Percentiles rank a stretch among this genome's conserved stretches.
phyloP scores from a whole-genome alignment of 73 alveolate genomes.

The Paramecium caudatum region DNA sequence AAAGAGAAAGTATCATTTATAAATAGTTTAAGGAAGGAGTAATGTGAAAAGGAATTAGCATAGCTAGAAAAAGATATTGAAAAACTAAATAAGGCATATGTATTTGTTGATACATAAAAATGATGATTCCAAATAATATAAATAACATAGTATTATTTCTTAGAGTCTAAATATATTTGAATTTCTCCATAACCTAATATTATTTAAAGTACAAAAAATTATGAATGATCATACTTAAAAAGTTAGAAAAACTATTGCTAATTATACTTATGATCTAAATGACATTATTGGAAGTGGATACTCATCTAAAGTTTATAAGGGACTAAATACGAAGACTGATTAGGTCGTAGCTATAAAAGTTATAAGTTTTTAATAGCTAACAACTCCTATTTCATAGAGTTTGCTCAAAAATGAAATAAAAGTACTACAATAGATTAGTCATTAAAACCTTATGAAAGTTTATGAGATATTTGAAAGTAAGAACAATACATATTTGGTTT shows the following conservation, averaged over 20 bases:
- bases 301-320: conserved; percentile 59
- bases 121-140: conserved; percentile 14
- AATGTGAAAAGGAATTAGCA: conserved; percentile 94
- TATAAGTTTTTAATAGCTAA: neutral
- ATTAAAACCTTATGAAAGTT: conserved; percentile 29
- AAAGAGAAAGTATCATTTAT: conserved; percentile 84
- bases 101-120: conserved; percentile 92
- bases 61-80: conserved; percentile 94
- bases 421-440: conserved; percentile 12
- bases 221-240: conserved; percentile 17
- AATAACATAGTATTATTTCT: neutral
- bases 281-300: conserved; percentile 54
- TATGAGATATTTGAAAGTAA: conserved; percentile 22
- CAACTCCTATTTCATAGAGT: conserved; percentile 17
- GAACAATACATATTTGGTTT: conserved; percentile 20
- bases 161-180: too few relatives aligned
- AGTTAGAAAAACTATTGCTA: conserved; percentile 39
- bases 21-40: conserved; percentile 86
- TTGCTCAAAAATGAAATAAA: conserved; percentile 43
- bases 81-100: conserved; percentile 89
- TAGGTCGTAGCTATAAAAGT: conserved; percentile 52
- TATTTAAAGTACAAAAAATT: too few relatives aligned
- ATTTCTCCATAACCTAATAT: too few relatives aligned
- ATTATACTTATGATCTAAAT: conserved; percentile 12
- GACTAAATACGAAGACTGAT: neutral